Evolutionary conservation across 345 rosid species (phyloP).

Genomic region (Punica granatum): DNA sequence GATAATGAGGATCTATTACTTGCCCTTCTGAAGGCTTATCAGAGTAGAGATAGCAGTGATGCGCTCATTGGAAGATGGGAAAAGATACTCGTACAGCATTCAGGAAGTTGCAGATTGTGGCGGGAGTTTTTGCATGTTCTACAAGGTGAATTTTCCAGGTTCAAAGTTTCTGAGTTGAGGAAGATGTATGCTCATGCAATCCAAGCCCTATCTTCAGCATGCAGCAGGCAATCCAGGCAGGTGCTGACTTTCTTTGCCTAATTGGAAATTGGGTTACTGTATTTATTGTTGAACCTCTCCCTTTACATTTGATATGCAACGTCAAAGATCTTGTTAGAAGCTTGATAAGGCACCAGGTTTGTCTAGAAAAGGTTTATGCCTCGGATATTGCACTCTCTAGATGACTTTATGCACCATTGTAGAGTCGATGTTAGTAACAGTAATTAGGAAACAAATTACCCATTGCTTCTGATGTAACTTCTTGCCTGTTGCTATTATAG

Average conservation of each 20-base stretch:
- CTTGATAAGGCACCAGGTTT: neutral
- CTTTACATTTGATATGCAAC: neutral
- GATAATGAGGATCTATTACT: constrained; percentile 75
- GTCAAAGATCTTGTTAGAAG: neutral
- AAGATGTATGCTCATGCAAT: constrained; percentile 85
- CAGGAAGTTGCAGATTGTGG: constrained; percentile 73
- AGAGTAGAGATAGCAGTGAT: constrained; percentile 67
- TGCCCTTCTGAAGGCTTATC: constrained; percentile 77
- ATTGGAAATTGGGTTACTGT: neutral
- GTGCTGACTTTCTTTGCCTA: constrained; percentile 45
- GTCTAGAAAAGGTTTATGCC: neutral
- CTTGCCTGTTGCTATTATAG: neutral
- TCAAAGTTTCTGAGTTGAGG: constrained; percentile 84
- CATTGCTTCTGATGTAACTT: neutral
- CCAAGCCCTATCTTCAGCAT: constrained; percentile 71
- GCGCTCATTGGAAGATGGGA: constrained; percentile 79
- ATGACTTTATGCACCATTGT: neutral
- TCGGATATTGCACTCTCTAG: neutral
- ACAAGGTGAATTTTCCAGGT: constrained; percentile 86
- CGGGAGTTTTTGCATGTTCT: constrained; percentile 71
- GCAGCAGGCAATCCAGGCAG: constrained; percentile 95
- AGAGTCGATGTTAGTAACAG: neutral
- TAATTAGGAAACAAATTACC: neutral
- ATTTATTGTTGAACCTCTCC: neutral
- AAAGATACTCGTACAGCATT: constrained; percentile 60